Conservation (phyloP, 495 filamentous ascomycete species). For the Tetracladium marchalianum region DNA sequence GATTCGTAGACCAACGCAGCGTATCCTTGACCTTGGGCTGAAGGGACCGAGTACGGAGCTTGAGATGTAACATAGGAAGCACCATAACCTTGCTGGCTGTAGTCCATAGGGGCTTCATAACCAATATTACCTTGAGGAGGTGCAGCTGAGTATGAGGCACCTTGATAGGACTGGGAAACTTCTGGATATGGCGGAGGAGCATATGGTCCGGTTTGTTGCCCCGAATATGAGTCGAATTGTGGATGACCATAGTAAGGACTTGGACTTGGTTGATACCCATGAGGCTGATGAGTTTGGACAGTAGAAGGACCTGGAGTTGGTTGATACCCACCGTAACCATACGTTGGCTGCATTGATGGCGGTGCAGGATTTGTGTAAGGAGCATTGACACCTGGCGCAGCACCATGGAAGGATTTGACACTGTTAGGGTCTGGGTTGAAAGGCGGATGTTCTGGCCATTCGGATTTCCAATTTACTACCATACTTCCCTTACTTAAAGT, state of each 20-base stretch:
- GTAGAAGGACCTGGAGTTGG: constrained; percentile 9
- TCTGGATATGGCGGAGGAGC: constrained; percentile 22
- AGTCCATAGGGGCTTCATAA: constrained; percentile 14
- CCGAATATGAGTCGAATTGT: constrained; percentile 27
- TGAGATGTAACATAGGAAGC: constrained; percentile 19
- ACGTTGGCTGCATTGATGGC: constrained; percentile 8
- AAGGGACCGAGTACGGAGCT: constrained; percentile 17
- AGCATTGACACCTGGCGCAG: constrained; percentile 11
- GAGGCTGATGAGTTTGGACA: constrained; percentile 13
- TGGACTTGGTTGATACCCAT: constrained; percentile 27
- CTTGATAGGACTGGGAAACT: constrained; percentile 12
- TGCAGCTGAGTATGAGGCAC: constrained; percentile 11
- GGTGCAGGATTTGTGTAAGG: constrained; percentile 10
- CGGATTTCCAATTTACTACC: constrained; percentile 65
- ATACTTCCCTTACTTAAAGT: constrained; percentile 55
- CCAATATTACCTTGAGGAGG: constrained; percentile 5
- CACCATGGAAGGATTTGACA: constrained; percentile 10
- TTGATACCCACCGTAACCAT: constrained; percentile 29
- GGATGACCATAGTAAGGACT: constrained; percentile 30
- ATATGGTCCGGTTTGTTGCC: constrained; percentile 25
- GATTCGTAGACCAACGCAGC: constrained; percentile 13
- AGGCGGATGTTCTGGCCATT: constrained; percentile 67
- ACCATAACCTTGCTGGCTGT: constrained; percentile 23
- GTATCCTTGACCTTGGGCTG: constrained; percentile 15
- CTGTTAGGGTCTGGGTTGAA: constrained; percentile 47